Base-by-base conservation (phyloP, 169 alveolate species). In the Plasmodium inui region DNA sequence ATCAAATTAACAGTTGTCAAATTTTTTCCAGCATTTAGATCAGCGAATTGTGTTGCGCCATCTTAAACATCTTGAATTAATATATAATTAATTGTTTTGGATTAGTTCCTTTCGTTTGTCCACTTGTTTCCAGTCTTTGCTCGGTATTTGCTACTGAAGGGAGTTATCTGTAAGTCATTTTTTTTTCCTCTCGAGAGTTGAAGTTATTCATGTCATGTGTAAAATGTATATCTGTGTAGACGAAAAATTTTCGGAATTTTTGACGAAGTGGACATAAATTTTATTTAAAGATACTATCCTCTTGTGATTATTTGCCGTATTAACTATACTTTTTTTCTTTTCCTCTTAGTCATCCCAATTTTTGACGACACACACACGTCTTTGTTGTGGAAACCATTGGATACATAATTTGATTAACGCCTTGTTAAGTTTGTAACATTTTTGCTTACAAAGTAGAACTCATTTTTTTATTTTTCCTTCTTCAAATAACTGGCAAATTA, bases 51-150 rank as follows among this genome's bases (percentile, higher is more conserved):
- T 82, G 72, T 82, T 41, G 70, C 70, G 53, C 22, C 34, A 82
- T 82, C 53, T 26, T 82, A 55, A 28, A 57, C 70, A 28, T 82
- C 55, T 28, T 82, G 26, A 82, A 82, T 53, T 50, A 39, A 55
- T 53, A 50, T 82, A 82, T 82, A 82, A 28, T 82, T 82, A 55
- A 82, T 19, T 22, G 55, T 82, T 50, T 46, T 12, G 39, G 28
- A 2, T 37, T 41, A 8, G 7, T 57, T 57, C 37, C 71, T 55
- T 82, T 55, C 41, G 89, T 57, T 82, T 28, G 19, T 55, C 41
- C 41, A 14, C 5, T 30, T 53, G 76, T 19, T 82, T 37, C 44
- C 10, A 82, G 1, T 26, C 41, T 82, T 55, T 37, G 67, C 46
- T 44, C 67, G 28, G 61, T 82, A 19, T 32, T 0, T 82, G 22